These are phyloP conservation scores for Rutstroemia sp. DNA, from an alignment of 2,329 filamentous ascomycete species.

Conservation along the genomic window DNA sequence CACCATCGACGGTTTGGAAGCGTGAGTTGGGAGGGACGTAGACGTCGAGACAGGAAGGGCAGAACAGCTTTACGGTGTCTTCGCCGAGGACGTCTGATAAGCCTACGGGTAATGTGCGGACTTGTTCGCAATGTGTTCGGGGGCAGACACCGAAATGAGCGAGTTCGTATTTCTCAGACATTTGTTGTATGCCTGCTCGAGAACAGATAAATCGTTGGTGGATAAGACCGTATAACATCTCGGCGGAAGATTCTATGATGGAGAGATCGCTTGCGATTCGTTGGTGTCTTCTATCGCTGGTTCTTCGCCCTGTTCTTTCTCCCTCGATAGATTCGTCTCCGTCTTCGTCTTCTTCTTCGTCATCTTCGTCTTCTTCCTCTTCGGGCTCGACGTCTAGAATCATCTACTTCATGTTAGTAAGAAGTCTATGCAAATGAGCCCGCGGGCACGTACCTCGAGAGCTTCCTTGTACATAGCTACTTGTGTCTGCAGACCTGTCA, in stretches of 20 bases:
- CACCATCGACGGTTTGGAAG: constrained; percentile 94
- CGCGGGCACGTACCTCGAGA: constrained; percentile 54
- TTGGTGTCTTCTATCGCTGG: constrained; percentile 60
- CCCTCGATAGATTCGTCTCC: constrained; percentile 61
- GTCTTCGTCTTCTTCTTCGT: constrained; percentile 59
- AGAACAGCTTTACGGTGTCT: constrained; percentile 98
- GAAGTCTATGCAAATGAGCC: neutral
- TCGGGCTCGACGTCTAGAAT: constrained; percentile 97
- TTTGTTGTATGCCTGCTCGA: constrained; percentile 91
- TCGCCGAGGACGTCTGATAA: constrained; percentile 91
- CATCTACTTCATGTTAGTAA: too few species aligned
- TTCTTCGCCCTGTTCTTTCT: constrained; percentile 38
- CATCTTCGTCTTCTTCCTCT: constrained; percentile 81
- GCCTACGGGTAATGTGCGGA: constrained; percentile 86
- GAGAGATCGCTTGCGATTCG: constrained; percentile 88
- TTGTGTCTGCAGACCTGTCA: constrained; percentile 89
- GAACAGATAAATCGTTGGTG: constrained; percentile 98
- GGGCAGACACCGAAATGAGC: constrained; percentile 95
- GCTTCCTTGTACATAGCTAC: constrained; percentile 99
- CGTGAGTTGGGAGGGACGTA: constrained; percentile 96
- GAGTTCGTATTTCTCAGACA: constrained; percentile 98
- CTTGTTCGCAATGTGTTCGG: constrained; percentile 85
- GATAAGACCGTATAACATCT: constrained; percentile 95
- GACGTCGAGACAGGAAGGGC: constrained; percentile 90
- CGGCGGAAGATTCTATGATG: constrained; percentile 94